Evolutionary conservation across 2,329 filamentous ascomycete genomes (phyloP), one percentile per base, ranked within the genome.

Genomic region (Diplodia scrobiculata): DNA sequence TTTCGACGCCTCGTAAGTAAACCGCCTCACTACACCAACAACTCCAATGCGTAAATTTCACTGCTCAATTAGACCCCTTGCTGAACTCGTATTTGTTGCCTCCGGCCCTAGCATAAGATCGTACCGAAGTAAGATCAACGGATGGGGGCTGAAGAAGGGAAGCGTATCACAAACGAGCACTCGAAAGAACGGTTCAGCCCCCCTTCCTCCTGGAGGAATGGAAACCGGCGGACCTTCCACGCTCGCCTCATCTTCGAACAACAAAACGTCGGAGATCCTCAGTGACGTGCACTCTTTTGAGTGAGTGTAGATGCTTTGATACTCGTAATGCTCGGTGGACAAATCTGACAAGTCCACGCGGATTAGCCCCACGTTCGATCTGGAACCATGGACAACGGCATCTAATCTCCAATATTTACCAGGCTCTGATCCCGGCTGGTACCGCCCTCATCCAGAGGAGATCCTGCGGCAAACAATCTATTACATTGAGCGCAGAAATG

Each of bases 1-100:
- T 13, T 59, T 59, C 38, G 5, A 32, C 4, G 55, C 55, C 29
- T 59, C 55, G 55, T 59, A 59, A 59, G 55, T 47, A 10, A 6
- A 17, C 9, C 17, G 7, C 38, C 38, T 45, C 17, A 17, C 13
- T 13, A 38, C 5, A 38, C 13, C 11, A 38, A 11, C 5, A 38
- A 45, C n/a, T n/a, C 38, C 17, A n/a, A 6, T 6, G 1, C 17
- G n/a, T 9, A 45, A 7, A n/a, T 45, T 1, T n/a, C 38, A 17
- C 38, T n/a, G 11, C 17, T 45, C 11, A 17, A n/a, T 17, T 45
- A 6, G 14, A 7, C n/a, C 38, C 5, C 7, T 2, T n/a, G 9
- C 38, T 45, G 5, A 45, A 45, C 5, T 45, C 38, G 7, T 45
- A 9, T 45, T 36, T 34, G 14, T 52, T n/a, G 21, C 13, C 32